Conservation (phyloP, 306 rosid genomes). For the Trifolium dubium region DNA sequence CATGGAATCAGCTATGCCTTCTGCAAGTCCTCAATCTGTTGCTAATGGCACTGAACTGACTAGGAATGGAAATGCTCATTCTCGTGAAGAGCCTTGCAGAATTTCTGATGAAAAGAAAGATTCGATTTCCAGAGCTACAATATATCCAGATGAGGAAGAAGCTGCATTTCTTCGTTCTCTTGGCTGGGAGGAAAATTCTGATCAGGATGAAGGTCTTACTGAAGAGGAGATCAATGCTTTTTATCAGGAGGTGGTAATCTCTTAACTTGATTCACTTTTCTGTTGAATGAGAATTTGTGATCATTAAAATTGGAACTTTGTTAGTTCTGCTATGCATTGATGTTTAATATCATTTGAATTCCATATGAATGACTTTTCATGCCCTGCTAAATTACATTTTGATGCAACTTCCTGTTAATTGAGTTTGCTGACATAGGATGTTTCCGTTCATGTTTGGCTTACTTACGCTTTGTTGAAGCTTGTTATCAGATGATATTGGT, state of each 20-base stretch:
- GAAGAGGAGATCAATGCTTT: conserved; percentile 94
- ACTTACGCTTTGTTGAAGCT: background rate
- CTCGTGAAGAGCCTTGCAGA: conserved; percentile 52
- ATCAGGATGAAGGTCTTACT: conserved; percentile 89
- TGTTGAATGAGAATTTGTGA: conserved; percentile 22
- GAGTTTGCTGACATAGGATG: background rate
- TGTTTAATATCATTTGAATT: conserved; percentile 18
- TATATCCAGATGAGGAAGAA: conserved; percentile 88
- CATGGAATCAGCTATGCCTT: conserved; percentile 51
- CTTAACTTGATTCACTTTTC: conserved; percentile 25
- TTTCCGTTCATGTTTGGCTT: conserved; percentile 2
- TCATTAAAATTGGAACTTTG: conserved; percentile 6
- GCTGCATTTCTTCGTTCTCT: conserved; percentile 95
- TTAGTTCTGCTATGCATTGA: conserved; percentile 23
- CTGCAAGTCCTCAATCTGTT: conserved; percentile 55
- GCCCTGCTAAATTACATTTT: conserved; percentile 5
- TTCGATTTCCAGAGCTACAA: conserved; percentile 50
- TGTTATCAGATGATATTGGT: conserved; percentile 13
- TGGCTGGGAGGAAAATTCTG: conserved; percentile 95
- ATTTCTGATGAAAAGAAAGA: conserved; percentile 56
- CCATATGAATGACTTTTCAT: background rate
- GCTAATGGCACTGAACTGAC: conserved; percentile 63
- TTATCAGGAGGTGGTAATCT: conserved; percentile 66
- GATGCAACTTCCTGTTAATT: conserved; percentile 17
- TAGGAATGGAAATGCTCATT: conserved; percentile 61